Evolutionary conservation across 257 asterid genomes (phyloP).

Genomic region (Knoxia roxburghii): DNA sequence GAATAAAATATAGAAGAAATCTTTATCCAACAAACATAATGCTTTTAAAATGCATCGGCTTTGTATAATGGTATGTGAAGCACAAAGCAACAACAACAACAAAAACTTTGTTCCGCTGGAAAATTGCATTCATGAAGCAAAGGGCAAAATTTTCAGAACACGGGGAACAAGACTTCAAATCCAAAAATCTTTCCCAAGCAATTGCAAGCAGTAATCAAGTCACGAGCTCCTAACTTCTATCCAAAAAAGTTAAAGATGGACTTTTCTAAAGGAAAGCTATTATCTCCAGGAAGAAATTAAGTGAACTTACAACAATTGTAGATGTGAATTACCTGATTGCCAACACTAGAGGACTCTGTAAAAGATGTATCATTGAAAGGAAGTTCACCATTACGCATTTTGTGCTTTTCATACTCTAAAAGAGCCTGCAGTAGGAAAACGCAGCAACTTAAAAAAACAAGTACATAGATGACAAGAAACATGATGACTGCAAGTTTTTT

Average conservation of each 20-base stretch:
- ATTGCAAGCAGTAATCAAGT: background rate
- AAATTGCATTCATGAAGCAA: no score
- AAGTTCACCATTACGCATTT: conserved; percentile 85
- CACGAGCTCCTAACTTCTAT: background rate
- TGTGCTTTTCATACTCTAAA: conserved; percentile 78
- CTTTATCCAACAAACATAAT: background rate
- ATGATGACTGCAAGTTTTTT: background rate
- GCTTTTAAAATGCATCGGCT: background rate
- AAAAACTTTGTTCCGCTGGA: no score
- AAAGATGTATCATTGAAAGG: conserved; percentile 70
- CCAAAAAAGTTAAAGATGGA: background rate
- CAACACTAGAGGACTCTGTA: conserved; percentile 51
- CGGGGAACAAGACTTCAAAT: background rate
- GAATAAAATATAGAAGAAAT: background rate
- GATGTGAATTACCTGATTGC: conserved; percentile 53
- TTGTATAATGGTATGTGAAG: background rate
- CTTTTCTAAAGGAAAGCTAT: background rate
- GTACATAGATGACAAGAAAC: background rate
- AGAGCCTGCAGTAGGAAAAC: conserved; percentile 49
- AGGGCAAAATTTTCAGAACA: background rate
- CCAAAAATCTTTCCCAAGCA: background rate
- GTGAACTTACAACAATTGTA: background rate
- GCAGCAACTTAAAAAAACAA: conserved; percentile 22
- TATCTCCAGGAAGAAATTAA: background rate
- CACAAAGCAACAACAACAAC: background rate